Evolutionary conservation across 768 basidiomycete genomes (phyloP), one percentile per base, ranked within the genome.

Genomic region (Lepiota subincarnata): DNA sequence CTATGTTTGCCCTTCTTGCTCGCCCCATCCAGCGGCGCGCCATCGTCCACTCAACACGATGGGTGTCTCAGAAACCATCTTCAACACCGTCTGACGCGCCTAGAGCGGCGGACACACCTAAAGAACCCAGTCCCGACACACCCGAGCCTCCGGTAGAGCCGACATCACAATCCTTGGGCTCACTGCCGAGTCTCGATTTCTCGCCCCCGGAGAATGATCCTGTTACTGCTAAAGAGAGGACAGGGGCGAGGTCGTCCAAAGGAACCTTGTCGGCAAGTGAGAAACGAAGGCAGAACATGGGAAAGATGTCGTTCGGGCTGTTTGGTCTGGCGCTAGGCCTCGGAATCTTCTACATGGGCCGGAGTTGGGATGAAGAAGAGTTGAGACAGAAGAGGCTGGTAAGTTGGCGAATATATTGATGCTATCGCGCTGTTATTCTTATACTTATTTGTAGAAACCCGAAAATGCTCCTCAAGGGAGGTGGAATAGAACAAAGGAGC

Each of bases 251-350:
- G 65, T 91, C 89, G 2, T 86, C 88, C 13, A 89, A 86, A 60
- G 85, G 87, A 47, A 82, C 84, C 12, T 76, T 92, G 49, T 88
- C 88, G 14, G 84, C 84, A 47, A 87, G 86, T 56, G 96, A 97
- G 69, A 76, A 80, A 59, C 78, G 78, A 62, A 77, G 91, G 55
- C 72, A 79, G 57, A 69, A 76, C 56, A 67, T 84, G 60, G 76
- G 80, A 4, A 71, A 87, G 34, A 60, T 83, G 1, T 75, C 81
- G 16, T 63, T 88, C 40, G 81, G 67, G 0, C 40, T 84, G 31
- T 64, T 89, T 6, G 71, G 75, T 3, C 62, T 84, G 10, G 89
- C 79, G 3, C 67, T 87, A 3, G 77, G 79, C 2, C 78, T 70
- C 12, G 80, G 81, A 38, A 74, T 76, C 1, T 73, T 83, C 44